phyloP scores from a whole-genome alignment of 1,139 yeast genomes.

The Candida smagusa region DNA sequence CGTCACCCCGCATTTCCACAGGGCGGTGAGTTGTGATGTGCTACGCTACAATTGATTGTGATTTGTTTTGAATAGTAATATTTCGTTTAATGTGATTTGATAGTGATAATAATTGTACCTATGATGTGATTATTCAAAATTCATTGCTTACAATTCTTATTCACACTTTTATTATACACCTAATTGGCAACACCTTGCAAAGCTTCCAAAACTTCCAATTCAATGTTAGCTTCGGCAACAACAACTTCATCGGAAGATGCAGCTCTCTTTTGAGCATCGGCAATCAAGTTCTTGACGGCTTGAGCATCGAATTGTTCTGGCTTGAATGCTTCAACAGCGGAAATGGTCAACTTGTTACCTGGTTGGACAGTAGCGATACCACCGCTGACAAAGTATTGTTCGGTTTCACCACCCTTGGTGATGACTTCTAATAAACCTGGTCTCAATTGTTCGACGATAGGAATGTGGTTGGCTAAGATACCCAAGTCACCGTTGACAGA shows the following conservation, averaged over 20 bases:
- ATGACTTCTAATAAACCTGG: conserved; percentile 95
- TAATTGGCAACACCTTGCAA: conserved; percentile 85
- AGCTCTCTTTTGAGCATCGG: conserved; percentile 94
- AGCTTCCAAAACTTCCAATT: conserved; percentile 95
- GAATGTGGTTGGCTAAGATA: conserved; percentile 96
- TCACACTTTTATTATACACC: not conserved
- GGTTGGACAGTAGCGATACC: conserved; percentile 98
- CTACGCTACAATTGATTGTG: no score
- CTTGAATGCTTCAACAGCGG: conserved; percentile 95
- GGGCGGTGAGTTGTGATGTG: no score
- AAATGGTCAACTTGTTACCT: conserved; percentile 84
- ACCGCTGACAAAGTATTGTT: conserved; percentile 89
- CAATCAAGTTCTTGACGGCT: conserved; percentile 74
- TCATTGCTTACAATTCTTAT: not conserved
- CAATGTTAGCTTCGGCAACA: conserved; percentile 93
- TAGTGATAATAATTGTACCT: not conserved
- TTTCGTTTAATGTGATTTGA: not conserved
- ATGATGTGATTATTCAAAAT: no score
- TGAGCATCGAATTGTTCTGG: conserved; percentile 84
- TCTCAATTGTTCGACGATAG: conserved; percentile 92
- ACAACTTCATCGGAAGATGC: conserved; percentile 80
- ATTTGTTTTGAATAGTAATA: no score
- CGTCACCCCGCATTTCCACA: not conserved
- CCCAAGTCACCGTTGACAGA: conserved; percentile 96
- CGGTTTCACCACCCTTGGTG: conserved; percentile 68